Evolutionary conservation across 192 early-diverging fungal genomes (phyloP), one percentile per base, ranked within the genome.

Genomic region (Coemansia sp.): DNA sequence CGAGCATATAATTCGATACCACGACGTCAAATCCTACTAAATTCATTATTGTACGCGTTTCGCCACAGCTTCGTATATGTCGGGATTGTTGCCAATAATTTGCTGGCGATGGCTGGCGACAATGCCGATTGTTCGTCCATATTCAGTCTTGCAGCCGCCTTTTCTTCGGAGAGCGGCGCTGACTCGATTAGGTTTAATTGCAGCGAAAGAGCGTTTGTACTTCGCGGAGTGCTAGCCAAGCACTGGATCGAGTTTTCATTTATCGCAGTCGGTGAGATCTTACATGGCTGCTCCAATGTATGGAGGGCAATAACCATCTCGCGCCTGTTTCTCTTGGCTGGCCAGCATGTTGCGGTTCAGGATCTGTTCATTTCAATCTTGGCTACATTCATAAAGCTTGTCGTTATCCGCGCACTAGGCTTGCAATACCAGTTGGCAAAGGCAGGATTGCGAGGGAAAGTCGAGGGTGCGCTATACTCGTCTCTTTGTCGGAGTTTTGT

Each of bases 221-320:
- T 63, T 31, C 62, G 62, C 1, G 62, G 62, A n/a, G 39, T 63
- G 62, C 27, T 63, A 13, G 62, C 42, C 21, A 40, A 34, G 29
- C 29, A 33, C 16, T 46, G 62, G 62, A 27, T n/a, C 16, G 54
- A 34, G 31, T 57, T 57, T 57, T 57, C 17, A 31, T 34, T 57
- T n/a, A 34, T 17, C 4, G 54, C 54, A 33, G 27, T 10, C 29
- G 40, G 16, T 31, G 54, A 35, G 33, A 34, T 57, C 9, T 34
- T 57, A 17, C 62, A 73, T 16, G 70, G 71, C 1, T 13, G 46
- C 8, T 21, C 34, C 11, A 39, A 66, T 9, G 57, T 60, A 10
- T 74, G 77, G 77, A 57, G 37, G 24, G 21, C 19, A 13, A 31
- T 73, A 17, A 31, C 64, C 10, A n/a, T 67, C 35, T 56, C 33